Evolutionary conservation across 2,329 filamentous ascomycete species (phyloP), one percentile per base, ranked within the genome.

Genomic region (Neonectria faginata): DNA sequence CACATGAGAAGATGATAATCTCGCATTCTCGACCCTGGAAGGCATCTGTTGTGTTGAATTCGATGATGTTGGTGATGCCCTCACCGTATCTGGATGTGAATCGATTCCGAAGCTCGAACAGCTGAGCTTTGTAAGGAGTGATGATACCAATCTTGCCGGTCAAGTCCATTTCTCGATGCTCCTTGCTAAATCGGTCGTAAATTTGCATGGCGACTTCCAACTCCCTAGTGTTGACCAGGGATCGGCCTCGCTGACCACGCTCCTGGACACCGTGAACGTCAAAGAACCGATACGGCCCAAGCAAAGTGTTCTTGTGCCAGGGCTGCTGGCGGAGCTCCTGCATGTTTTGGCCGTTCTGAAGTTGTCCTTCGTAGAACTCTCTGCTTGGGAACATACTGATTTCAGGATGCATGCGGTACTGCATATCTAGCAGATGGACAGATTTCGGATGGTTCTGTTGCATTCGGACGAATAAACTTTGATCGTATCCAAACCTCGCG

Each of bases 351-450:
- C 97, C 96, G 78, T 99, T 94, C 68, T 94, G 84, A 11, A 99
- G 87, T 67, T 89, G 88, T 29, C 92, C 89, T 76, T 98, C 93
- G 80, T 99, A 99, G 81, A 99, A 99, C 56, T 94, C 91, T 71
- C 86, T 83, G 78, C 94, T 97, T 1, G 97, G 96, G 78, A 97
- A 99, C 57, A 84, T 79, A 78, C 94, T 97, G 77, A 99, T 99
- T 70, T 96, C 93, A 0, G 97, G 96, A 80, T 99, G 96, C 97
- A 99, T 99, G 80, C 96, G 96, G 78, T 99, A 99, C 76, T 99
- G 96, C 60, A 92, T 96, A 76, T 98, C 95, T n/a, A 99, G 88
- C 27, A 99, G 85, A 81, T 99, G 95, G 16, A 99, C 90, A 69
- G 97, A 91, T 33, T 92, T 84, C 1, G 93, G 92, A 73, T 95